phyloP scores from a whole-genome alignment of 176 grass and related monocot species.

The Pontederia paniculata region DNA sequence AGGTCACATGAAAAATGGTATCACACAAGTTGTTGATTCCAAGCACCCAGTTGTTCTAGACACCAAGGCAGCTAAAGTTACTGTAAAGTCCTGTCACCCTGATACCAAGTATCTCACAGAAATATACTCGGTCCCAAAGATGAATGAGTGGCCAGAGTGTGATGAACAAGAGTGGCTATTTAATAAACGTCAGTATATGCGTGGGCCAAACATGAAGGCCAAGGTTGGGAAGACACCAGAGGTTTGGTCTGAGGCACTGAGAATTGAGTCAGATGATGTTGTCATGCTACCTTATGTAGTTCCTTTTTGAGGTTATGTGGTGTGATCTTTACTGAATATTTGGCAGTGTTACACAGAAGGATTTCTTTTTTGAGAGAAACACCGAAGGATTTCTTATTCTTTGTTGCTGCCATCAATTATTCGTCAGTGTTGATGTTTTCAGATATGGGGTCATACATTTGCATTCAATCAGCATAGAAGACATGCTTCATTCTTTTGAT shows the following conservation, averaged over 20 bases:
- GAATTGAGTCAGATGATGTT: slow-evolving; percentile 20
- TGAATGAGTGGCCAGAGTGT: slow-evolving; percentile 7
- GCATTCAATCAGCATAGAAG: background rate
- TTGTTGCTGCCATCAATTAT: background rate
- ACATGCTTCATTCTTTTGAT: background rate
- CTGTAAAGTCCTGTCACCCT: slow-evolving; percentile 18
- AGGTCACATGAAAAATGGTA: slow-evolving; percentile 16
- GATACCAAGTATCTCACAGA: slow-evolving; percentile 41
- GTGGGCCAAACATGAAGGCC: slow-evolving; percentile 3
- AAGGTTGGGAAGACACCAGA: slow-evolving; percentile 15
- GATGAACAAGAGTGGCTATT: slow-evolving; percentile 47
- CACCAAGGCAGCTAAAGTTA: background rate
- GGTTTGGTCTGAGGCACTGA: slow-evolving; percentile 33
- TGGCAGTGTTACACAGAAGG: slow-evolving; percentile 1
- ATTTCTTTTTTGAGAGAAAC: background rate
- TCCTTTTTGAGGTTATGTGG: slow-evolving; percentile 26
- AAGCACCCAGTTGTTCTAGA: slow-evolving; percentile 12
- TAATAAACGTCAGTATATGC: background rate
- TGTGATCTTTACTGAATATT: slow-evolving; percentile 4
- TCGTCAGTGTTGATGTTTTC: background rate
- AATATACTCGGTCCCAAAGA: slow-evolving; percentile 30
- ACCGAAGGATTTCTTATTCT: background rate
- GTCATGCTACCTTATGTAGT: slow-evolving; percentile 45
- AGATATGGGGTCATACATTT: slow-evolving; percentile 2
- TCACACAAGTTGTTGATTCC: background rate